These are phyloP conservation scores for Trichomonas tenax DNA, from an alignment of 208 protist species.

Conservation along the genomic window DNA sequence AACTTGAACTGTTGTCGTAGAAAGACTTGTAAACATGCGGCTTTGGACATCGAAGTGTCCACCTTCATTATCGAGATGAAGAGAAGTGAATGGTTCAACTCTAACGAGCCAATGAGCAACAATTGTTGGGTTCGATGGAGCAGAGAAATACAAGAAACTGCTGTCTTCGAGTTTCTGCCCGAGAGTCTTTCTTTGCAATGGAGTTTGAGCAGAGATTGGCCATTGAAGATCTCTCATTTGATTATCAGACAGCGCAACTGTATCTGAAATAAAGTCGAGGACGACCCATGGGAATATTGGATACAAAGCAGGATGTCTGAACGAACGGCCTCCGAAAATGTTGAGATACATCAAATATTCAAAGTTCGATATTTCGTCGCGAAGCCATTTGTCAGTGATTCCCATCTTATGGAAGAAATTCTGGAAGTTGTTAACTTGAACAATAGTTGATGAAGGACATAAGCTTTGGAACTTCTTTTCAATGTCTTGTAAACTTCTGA, in stretches of 20 bases:
- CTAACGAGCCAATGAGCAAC: not conserved
- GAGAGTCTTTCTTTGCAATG: not conserved
- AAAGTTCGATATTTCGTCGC: not conserved
- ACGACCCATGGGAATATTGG: slow-evolving; percentile 18
- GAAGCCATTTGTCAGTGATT: not conserved
- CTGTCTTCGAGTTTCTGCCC: not conserved
- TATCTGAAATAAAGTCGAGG: not conserved
- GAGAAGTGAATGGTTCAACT: not conserved
- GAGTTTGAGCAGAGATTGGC: not conserved
- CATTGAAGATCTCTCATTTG: not conserved
- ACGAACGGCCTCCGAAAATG: not conserved
- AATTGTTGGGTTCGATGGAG: slow-evolving; percentile 19
- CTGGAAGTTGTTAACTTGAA: not conserved
- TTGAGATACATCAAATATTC: not conserved
- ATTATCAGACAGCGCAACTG: not conserved
- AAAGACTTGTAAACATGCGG: not conserved
- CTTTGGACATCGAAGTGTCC: not conserved
- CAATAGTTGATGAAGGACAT: not conserved
- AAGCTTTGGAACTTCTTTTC: not conserved
- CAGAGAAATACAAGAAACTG: not conserved
- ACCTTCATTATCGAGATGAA: not conserved
- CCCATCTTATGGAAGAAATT: not conserved
- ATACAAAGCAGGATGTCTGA: not conserved
- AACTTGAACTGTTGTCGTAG: not conserved
- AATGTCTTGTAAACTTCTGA: not conserved